phyloP scores from a whole-genome alignment of 352 stramenopile species.

The Aphanomyces invadans region DNA sequence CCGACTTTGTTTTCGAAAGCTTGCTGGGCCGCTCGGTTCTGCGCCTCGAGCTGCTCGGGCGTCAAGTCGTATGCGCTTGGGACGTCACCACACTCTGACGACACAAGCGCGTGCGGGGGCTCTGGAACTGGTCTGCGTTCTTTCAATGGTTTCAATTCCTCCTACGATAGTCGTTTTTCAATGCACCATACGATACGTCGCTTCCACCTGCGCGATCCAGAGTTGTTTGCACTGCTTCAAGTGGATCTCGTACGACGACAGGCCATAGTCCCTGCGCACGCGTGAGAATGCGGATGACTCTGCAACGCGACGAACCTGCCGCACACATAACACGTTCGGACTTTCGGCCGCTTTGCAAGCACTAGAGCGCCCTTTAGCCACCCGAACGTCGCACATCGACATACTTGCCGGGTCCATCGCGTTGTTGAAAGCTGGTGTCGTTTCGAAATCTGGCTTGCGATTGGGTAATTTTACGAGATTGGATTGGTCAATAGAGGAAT shows the following conservation, averaged over 20 bases:
- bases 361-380: background rate
- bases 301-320: slow-evolving; percentile 35
- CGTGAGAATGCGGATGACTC: background rate
- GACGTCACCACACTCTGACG: slow-evolving; percentile 3
- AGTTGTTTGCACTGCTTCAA: slow-evolving; percentile 81
- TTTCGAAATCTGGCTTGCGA: background rate
- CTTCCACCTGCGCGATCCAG: slow-evolving; percentile 47
- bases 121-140: slow-evolving; percentile 59
- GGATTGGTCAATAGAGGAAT: no score
- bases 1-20: slow-evolving; percentile 34
- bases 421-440: background rate
- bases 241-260: slow-evolving; percentile 79
- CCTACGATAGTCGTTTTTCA: slow-evolving; percentile 26
- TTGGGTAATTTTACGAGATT: background rate
- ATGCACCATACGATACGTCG: background rate
- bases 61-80: slow-evolving; percentile 30
- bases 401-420: slow-evolving; percentile 2
- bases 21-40: slow-evolving; percentile 57
- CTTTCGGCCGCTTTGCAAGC: slow-evolving; percentile 36
- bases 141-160: slow-evolving; percentile 55
- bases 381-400: background rate
- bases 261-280: slow-evolving; percentile 42
- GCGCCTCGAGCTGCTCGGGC: slow-evolving; percentile 53
- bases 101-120: slow-evolving; percentile 44
- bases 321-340: slow-evolving; percentile 71